These are phyloP conservation scores for Lyophyllum shimeji DNA, from an alignment of 768 basidiomycete species.

Conservation along the genomic window DNA sequence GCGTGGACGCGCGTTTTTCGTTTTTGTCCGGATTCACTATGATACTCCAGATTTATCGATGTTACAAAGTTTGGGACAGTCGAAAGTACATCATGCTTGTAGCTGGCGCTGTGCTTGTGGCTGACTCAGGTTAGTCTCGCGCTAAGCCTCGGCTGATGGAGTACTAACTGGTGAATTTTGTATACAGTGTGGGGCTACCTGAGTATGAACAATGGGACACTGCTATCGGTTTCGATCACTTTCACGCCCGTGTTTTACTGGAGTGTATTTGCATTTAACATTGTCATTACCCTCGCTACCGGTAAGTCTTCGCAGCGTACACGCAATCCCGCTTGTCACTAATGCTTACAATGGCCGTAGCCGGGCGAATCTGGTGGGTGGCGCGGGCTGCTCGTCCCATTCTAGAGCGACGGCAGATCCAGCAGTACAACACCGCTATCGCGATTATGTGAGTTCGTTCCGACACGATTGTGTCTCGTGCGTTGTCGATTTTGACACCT, in stretches of 20 bases:
- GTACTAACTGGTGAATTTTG: neutral
- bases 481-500: neutral
- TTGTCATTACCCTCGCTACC: slow-evolving; percentile 22
- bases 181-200: slow-evolving; percentile 22
- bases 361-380: slow-evolving; percentile 22
- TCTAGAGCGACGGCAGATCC: slow-evolving; percentile 2
- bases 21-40: neutral
- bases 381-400: slow-evolving; percentile 9
- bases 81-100: slow-evolving; percentile 4
- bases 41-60: slow-evolving; percentile 8
- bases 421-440: slow-evolving; percentile 12
- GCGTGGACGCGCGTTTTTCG: neutral
- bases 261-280: slow-evolving; percentile 24
- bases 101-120: slow-evolving; percentile 25
- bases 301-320: slow-evolving; percentile 12
- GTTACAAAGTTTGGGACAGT: slow-evolving; percentile 13
- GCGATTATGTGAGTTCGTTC: slow-evolving; percentile 13
- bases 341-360: slow-evolving; percentile 1
- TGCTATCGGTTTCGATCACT: neutral
- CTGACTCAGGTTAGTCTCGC: slow-evolving; percentile 28
- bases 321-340: neutral
- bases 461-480: neutral
- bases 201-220: neutral
- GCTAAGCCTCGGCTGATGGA: neutral
- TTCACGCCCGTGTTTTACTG: slow-evolving; percentile 21